Evolutionary conservation across 805 yeast genomes (phyloP), one percentile per base, ranked within the genome.

Genomic region (Candida odintsovae): DNA sequence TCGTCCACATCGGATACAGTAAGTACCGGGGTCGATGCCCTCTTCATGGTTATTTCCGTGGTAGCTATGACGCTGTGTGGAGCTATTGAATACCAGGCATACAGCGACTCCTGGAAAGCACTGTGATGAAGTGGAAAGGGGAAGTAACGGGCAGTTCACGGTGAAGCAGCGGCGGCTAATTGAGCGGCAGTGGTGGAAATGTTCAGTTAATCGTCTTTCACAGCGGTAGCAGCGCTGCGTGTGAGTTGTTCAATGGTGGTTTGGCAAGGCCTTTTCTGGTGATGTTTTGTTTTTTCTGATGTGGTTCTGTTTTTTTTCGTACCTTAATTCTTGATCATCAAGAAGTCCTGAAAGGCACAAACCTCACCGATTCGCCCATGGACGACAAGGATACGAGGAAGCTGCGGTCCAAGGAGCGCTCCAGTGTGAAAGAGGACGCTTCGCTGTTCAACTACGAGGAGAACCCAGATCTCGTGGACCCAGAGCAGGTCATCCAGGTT

Each of bases 401-500:
- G 26, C 46, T 52, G 20, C 44, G 61, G 28, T 54, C 62, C 9
- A 56, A 52, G 26, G 57, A 51, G 23, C 28, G 36, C 26, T 6
- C 49, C n/a, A 47, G 48, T 11, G 42, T 46, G 9, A 46, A 44
- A 19, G 45, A 51, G 7, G 55, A 59, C 39, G 41, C 52, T 7
- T 50, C 63, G 2, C 47, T 59, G 19, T 59, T 57, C 54, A 58
- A 59, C 47, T 59, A 40, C 29, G 64, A 59, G 35, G 61, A 58
- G 38, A 52, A 48, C 39, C 55, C 56, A 1, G 22, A 36, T 2
- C 11, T 43, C 8, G 19, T 58, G 7, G 56, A 57, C 40, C 50
- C 56, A 1, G 53, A 45, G 6, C 42, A 48, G 31, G 41, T 31
- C 1, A 43, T 55, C 12, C 11, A 19, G 6, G 12, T 54, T 2